phyloP scores from a whole-genome alignment of 495 filamentous ascomycete species.

The Penicillium tannophilum region DNA sequence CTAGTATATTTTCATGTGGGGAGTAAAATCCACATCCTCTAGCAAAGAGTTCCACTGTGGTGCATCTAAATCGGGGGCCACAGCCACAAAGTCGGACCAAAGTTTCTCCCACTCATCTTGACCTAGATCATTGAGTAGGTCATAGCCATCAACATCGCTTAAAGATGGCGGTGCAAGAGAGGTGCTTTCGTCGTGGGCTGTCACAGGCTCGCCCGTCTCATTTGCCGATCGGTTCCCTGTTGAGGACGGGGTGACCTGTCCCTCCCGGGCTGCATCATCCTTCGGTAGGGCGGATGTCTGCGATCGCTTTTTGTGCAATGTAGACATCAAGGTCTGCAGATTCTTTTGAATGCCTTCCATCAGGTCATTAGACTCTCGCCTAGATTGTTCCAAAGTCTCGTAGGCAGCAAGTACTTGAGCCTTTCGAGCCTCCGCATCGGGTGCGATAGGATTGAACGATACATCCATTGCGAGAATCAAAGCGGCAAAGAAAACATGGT shows the following conservation, averaged over 20 bases:
- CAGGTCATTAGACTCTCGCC: slow-evolving; percentile 25
- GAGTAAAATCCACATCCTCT: slow-evolving; percentile 25
- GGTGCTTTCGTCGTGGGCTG: neutral
- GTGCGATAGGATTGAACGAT: slow-evolving; percentile 28
- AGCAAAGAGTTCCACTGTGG: slow-evolving; percentile 32
- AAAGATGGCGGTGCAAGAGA: slow-evolving; percentile 6
- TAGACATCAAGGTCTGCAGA: slow-evolving; percentile 30
- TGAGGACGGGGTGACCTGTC: neutral
- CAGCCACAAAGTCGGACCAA: slow-evolving; percentile 30
- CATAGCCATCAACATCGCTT: neutral
- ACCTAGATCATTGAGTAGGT: slow-evolving; percentile 16
- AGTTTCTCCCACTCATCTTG: slow-evolving; percentile 29
- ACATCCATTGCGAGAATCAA: slow-evolving; percentile 33
- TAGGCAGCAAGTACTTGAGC: slow-evolving; percentile 28
- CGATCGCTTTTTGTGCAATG: slow-evolving; percentile 22
- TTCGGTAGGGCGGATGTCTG: neutral
- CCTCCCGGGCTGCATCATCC: neutral
- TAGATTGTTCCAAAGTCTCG: slow-evolving; percentile 26
- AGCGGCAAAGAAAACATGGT: slow-evolving; percentile 34
- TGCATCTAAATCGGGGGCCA: slow-evolving; percentile 28
- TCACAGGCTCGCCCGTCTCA: neutral
- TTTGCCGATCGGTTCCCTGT: neutral
- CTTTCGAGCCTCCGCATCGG: slow-evolving; percentile 25
- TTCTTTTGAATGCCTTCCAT: slow-evolving; percentile 30
- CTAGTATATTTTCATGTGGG: slow-evolving; percentile 14